These are phyloP conservation scores for Staphylotrichum longicolle DNA, from an alignment of 495 filamentous ascomycete genomes.

Conservation along the genomic window DNA sequence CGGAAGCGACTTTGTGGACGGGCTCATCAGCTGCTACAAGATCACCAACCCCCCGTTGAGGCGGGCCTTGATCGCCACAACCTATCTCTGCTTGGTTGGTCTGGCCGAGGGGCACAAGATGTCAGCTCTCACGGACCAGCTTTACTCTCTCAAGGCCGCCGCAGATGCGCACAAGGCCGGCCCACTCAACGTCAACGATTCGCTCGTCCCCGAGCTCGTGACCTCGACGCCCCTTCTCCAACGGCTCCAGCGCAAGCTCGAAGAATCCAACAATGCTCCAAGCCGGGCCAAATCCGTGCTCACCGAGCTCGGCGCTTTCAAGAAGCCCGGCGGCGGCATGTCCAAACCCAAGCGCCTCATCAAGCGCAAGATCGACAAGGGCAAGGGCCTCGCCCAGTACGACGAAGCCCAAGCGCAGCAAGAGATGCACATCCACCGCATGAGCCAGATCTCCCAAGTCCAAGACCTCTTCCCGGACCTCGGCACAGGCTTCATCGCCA, in stretches of 20 bases:
- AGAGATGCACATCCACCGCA: conserved; percentile 71
- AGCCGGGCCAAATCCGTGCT: conserved; percentile 59
- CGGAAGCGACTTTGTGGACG: conserved; percentile 83
- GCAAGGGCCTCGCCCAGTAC: conserved; percentile 56
- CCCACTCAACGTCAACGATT: conserved; percentile 50
- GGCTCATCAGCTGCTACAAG: conserved; percentile 63
- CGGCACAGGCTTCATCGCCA: conserved; percentile 76
- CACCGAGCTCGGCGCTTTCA: conserved; percentile 52
- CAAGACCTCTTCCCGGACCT: conserved; percentile 93
- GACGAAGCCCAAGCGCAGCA: conserved; percentile 46
- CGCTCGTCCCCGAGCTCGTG: conserved; percentile 61
- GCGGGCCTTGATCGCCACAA: conserved; percentile 62
- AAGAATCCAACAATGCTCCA: conserved; percentile 33
- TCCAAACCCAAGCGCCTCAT: conserved; percentile 52
- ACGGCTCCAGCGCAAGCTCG: conserved; percentile 47
- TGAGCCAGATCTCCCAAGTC: conserved; percentile 80
- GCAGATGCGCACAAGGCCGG: conserved; percentile 56
- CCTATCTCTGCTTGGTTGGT: conserved; percentile 69
- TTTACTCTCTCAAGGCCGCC: conserved; percentile 73
- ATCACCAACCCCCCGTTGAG: conserved; percentile 57
- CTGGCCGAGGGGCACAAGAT: conserved; percentile 65
- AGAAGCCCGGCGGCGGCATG: conserved; percentile 51
- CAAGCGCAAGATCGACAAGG: conserved; percentile 58
- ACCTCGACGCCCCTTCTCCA: conserved; percentile 58
- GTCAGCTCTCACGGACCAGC: conserved; percentile 71